Conservation (phyloP, 768 basidiomycete genomes). For the Cubamyces lactineus region DNA sequence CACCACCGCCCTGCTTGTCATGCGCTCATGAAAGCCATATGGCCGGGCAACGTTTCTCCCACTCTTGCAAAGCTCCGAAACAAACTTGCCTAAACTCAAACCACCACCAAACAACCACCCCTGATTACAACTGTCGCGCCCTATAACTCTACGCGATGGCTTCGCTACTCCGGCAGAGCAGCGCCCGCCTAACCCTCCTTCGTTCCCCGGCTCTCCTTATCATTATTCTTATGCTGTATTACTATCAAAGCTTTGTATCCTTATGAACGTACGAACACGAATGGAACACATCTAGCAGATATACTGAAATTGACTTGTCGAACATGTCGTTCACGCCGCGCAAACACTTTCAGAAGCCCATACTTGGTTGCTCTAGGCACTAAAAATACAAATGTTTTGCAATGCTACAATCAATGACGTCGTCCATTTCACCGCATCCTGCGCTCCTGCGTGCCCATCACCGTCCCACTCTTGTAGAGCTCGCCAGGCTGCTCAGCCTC, state of each 20-base stretch:
- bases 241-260: conserved; percentile 5
- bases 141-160: too few relatives aligned
- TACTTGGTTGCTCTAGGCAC: background rate
- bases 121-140: too few relatives aligned
- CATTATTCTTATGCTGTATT: conserved; percentile 1
- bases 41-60: too few relatives aligned
- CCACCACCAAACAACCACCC: too few relatives aligned
- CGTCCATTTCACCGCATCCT: background rate
- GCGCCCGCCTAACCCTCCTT: too few relatives aligned
- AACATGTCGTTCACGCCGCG: too few relatives aligned
- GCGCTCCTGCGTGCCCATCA: conserved; percentile 8
- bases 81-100: too few relatives aligned
- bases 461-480: conserved; percentile 7
- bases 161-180: too few relatives aligned
- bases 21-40: conserved; percentile 19
- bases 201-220: background rate
- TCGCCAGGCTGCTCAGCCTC: conserved; percentile 14
- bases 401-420: background rate
- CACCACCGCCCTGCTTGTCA: conserved; percentile 24
- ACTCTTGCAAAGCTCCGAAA: too few relatives aligned
- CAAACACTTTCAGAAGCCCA: too few relatives aligned
- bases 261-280: background rate
- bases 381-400: conserved; percentile 8
- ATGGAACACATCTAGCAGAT: background rate
- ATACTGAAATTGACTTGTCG: too few relatives aligned